These are phyloP conservation scores for Furcasterigmium furcatum DNA, from an alignment of 2,329 filamentous ascomycete species.

Conservation along the genomic window DNA sequence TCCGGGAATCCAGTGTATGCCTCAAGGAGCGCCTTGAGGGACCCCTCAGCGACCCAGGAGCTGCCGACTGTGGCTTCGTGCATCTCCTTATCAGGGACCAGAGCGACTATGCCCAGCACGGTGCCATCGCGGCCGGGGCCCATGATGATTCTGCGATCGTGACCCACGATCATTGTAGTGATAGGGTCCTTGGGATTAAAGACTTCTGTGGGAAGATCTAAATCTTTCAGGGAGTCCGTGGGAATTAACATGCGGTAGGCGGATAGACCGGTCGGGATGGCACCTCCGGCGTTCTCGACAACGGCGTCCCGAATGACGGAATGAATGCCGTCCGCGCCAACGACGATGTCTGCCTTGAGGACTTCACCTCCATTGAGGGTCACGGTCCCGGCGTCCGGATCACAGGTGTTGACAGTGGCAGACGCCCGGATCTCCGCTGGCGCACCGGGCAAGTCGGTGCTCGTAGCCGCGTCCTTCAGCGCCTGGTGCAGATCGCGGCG, in stretches of 20 bases:
- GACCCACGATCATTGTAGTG: conserved; percentile 43
- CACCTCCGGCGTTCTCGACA: conserved; percentile 11
- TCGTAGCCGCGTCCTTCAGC: conserved; percentile 20
- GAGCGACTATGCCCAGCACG: conserved; percentile 37
- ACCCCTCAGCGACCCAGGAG: conserved; percentile 35
- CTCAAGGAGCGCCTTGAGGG: conserved; percentile 29
- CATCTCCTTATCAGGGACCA: conserved; percentile 40
- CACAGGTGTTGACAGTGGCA: conserved; percentile 28
- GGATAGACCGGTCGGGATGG: conserved; percentile 29
- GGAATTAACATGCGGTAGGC: conserved; percentile 31
- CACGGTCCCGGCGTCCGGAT: conserved; percentile 30
- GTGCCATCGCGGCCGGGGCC: conserved; percentile 36
- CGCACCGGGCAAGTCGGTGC: conserved; percentile 12
- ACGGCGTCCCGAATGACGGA: conserved; percentile 12
- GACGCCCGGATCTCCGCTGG: conserved; percentile 21
- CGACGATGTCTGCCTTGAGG: conserved; percentile 23
- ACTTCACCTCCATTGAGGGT: conserved; percentile 26
- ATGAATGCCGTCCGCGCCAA: conserved; percentile 32
- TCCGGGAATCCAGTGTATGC: conserved; percentile 35
- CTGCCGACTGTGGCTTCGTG: conserved; percentile 29
- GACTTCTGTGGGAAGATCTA: conserved; percentile 12
- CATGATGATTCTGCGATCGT: conserved; percentile 39
- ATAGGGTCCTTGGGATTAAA: conserved; percentile 32
- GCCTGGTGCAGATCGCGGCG: conserved; percentile 34
- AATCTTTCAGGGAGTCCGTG: conserved; percentile 5